Conservation (phyloP, 163 green algal genomes). For the Scenedesmus sp. region DNA sequence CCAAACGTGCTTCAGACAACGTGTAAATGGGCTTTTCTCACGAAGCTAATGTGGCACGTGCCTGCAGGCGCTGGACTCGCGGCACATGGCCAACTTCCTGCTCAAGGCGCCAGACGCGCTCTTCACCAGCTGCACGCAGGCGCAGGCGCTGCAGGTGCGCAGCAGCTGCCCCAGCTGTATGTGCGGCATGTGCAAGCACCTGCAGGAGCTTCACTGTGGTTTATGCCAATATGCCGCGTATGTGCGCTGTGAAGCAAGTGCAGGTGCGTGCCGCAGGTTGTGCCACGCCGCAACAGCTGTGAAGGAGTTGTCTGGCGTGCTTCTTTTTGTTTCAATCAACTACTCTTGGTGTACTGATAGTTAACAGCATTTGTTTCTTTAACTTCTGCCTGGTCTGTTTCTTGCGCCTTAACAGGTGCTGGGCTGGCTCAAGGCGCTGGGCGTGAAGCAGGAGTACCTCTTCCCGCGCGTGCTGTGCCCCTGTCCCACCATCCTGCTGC, state of each 20-base stretch:
- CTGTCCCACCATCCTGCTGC: conserved; percentile 51
- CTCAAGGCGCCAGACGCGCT: conserved; percentile 49
- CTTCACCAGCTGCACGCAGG: conserved; percentile 47
- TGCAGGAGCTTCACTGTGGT: too few species aligned
- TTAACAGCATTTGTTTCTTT: too few species aligned
- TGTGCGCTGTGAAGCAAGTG: too few species aligned
- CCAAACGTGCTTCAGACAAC: neutral
- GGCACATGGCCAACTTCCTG: conserved; percentile 60
- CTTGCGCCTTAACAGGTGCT: conserved; percentile 26
- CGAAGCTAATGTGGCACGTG: neutral
- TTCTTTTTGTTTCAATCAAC: too few species aligned
- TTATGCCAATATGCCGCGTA: too few species aligned
- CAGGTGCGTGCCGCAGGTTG: too few species aligned
- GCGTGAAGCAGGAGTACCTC: conserved; percentile 63
- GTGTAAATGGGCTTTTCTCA: neutral
- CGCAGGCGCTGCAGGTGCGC: conserved; percentile 34
- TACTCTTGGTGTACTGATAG: too few species aligned
- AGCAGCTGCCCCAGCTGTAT: too few species aligned
- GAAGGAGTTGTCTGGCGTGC: too few species aligned
- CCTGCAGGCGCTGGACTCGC: neutral
- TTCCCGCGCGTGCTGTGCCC: conserved; percentile 56
- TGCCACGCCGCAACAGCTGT: too few species aligned
- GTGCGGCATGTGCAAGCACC: too few species aligned
- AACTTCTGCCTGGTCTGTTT: too few species aligned
- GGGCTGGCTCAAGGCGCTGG: conserved; percentile 58